Conservation (phyloP, 495 filamentous ascomycete genomes). For the Aspergillus sclerotiicarbonarius region DNA sequence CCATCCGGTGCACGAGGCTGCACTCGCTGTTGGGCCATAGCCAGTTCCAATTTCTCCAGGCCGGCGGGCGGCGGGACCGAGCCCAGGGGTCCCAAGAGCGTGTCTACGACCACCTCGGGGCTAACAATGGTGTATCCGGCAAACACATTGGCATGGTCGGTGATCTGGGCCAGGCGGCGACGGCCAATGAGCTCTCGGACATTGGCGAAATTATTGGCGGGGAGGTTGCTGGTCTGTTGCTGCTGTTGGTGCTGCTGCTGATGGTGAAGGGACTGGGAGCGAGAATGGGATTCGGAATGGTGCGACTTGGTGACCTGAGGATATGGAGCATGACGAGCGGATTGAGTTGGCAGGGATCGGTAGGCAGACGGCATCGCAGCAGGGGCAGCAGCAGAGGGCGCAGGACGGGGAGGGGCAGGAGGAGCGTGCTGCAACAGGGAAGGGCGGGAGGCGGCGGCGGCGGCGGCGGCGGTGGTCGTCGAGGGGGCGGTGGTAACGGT, state of each 20-base stretch:
- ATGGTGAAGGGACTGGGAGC: slow-evolving; percentile 16
- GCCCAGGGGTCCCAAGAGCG: slow-evolving; percentile 47
- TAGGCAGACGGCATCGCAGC: slow-evolving; percentile 53
- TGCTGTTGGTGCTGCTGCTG: slow-evolving; percentile 25
- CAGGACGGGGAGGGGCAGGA: slow-evolving; percentile 34
- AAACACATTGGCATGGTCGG: slow-evolving; percentile 51
- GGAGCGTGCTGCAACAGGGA: slow-evolving; percentile 39
- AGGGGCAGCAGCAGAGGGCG: slow-evolving; percentile 35
- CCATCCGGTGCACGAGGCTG: slow-evolving; percentile 45
- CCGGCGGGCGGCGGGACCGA: slow-evolving; percentile 45
- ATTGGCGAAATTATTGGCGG: slow-evolving; percentile 48
- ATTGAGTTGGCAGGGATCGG: slow-evolving; percentile 44
- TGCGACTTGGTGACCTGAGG: slow-evolving; percentile 42
- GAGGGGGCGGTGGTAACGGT: slow-evolving; percentile 24
- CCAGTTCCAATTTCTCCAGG: slow-evolving; percentile 47
- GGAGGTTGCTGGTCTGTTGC: slow-evolving; percentile 21
- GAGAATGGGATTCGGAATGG: slow-evolving; percentile 15
- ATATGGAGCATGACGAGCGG: slow-evolving; percentile 44
- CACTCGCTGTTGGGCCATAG: slow-evolving; percentile 50
- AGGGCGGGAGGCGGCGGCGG: slow-evolving; percentile 30
- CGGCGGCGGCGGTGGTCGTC: slow-evolving; percentile 14
- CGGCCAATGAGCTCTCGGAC: slow-evolving; percentile 49
- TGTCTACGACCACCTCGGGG: slow-evolving; percentile 48
- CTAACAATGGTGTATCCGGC: slow-evolving; percentile 49
- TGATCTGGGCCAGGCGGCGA: slow-evolving; percentile 49